Percentiles rank a stretch among this genome's conserved stretches.
Evolutionary conservation across 257 asterid genomes (phyloP).

Genomic region (Echium plantagineum): DNA sequence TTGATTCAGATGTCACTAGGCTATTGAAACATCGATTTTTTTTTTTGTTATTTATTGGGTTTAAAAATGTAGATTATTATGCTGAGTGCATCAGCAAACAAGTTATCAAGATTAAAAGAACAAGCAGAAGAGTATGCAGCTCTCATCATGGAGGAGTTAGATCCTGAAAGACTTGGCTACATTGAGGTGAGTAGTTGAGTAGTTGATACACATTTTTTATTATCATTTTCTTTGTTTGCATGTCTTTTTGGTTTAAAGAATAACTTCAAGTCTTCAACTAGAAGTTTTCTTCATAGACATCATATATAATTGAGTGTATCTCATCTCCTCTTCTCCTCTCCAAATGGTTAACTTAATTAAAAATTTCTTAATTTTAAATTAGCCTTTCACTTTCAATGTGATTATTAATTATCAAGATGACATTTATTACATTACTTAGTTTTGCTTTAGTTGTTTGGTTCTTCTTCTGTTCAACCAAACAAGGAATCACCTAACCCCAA

Average conservation of each 20-base stretch:
- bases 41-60: too few relatives aligned
- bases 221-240: background rate
- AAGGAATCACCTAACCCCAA: background rate
- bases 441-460: background rate
- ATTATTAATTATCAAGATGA: background rate
- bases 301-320: background rate
- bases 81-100: slow-evolving; percentile 96
- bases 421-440: too few relatives aligned
- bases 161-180: slow-evolving; percentile 96
- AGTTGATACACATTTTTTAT: background rate
- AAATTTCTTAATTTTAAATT: too few relatives aligned
- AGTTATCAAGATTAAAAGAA: slow-evolving; percentile 81
- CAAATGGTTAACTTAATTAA: background rate
- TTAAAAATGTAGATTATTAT: slow-evolving; percentile 75
- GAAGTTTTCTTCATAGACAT: background rate
- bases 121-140: slow-evolving; percentile 98
- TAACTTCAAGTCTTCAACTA: background rate
- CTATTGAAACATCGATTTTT: too few relatives aligned
- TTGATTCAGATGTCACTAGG: too few relatives aligned
- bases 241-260: background rate
- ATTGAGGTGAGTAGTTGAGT: slow-evolving; percentile 52
- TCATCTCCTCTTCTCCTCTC: background rate
- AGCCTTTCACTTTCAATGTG: background rate
- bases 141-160: slow-evolving; percentile 92
- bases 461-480: background rate